Evolutionary conservation across 495 filamentous ascomycete genomes (phyloP).

Genomic region (Xeromyces bisporus): DNA sequence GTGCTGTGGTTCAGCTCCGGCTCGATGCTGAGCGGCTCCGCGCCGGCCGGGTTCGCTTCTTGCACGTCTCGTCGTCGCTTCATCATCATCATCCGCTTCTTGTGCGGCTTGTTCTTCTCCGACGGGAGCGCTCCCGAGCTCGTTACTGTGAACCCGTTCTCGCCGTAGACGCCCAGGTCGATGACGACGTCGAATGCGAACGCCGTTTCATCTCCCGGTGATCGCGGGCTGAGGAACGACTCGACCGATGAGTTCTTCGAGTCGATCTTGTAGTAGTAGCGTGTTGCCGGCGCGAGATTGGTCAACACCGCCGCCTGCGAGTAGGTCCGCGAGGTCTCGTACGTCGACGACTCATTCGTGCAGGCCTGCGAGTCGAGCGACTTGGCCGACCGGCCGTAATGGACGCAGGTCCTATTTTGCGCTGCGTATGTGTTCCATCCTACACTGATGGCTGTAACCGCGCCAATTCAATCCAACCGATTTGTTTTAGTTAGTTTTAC

Average conservation of each 20-base stretch:
- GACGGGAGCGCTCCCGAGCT: constrained; percentile 23
- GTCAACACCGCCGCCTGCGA: constrained; percentile 30
- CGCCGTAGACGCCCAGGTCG: constrained; percentile 40
- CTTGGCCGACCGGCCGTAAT: constrained; percentile 22
- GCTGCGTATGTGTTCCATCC: constrained; percentile 37
- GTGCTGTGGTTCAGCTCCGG: constrained; percentile 47
- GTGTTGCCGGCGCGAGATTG: constrained; percentile 27
- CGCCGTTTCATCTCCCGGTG: constrained; percentile 27
- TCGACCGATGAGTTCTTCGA: constrained; percentile 38
- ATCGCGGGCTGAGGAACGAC: constrained; percentile 38
- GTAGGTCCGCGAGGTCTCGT: constrained; percentile 32
- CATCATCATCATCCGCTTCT: too few relatives aligned
- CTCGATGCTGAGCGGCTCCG: too few relatives aligned
- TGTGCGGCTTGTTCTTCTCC: too few relatives aligned
- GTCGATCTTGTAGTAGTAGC: constrained; percentile 39
- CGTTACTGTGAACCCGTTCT: constrained; percentile 37
- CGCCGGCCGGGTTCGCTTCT: constrained; percentile 37
- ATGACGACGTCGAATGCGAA: constrained; percentile 33
- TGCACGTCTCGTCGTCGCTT: too few relatives aligned
- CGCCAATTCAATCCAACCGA: too few relatives aligned
- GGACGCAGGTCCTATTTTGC: constrained; percentile 23
- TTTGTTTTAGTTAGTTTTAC: too few relatives aligned
- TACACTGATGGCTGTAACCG: constrained; percentile 32
- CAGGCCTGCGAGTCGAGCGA: constrained; percentile 14
- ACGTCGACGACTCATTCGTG: constrained; percentile 27